Evolutionary conservation across 306 rosid species (phyloP).

Genomic region (Medicago arabica): DNA sequence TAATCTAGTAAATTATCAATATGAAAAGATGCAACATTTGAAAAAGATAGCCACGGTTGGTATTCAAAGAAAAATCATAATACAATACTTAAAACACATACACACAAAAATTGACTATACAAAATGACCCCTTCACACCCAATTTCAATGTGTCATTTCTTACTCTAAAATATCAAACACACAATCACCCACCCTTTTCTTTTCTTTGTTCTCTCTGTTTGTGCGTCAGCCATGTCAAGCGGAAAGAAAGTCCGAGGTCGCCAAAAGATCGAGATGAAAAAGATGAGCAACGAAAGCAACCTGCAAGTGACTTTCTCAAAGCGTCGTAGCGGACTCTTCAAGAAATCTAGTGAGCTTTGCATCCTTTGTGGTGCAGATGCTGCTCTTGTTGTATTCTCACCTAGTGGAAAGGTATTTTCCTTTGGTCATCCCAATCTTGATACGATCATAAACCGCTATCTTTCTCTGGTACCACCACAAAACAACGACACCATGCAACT

Average conservation of each 20-base stretch:
- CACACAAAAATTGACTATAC: not conserved
- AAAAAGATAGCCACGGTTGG: not conserved
- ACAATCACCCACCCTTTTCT: not conserved
- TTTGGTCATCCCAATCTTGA: not conserved
- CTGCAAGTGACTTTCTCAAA: not conserved
- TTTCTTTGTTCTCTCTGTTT: not conserved
- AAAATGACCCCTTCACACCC: not conserved
- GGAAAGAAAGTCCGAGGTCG: not conserved
- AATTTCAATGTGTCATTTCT: not conserved
- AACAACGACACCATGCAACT: not conserved
- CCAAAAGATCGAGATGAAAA: not conserved
- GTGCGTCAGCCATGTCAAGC: not conserved
- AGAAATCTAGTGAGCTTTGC: not conserved
- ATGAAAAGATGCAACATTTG: not conserved
- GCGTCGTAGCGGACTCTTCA: not conserved
- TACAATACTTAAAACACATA: not conserved
- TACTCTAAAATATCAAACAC: not conserved
- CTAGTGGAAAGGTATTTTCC: not conserved
- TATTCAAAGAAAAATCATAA: not conserved
- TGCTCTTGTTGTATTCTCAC: not conserved
- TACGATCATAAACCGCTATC: not conserved
- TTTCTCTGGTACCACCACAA: not conserved
- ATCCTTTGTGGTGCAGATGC: not conserved
- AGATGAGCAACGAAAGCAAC: not conserved
- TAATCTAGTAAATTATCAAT: not conserved